Evolutionary conservation across 2,329 filamentous ascomycete species (phyloP), one percentile per base, ranked within the genome.

Genomic region (Periconia digitata): DNA sequence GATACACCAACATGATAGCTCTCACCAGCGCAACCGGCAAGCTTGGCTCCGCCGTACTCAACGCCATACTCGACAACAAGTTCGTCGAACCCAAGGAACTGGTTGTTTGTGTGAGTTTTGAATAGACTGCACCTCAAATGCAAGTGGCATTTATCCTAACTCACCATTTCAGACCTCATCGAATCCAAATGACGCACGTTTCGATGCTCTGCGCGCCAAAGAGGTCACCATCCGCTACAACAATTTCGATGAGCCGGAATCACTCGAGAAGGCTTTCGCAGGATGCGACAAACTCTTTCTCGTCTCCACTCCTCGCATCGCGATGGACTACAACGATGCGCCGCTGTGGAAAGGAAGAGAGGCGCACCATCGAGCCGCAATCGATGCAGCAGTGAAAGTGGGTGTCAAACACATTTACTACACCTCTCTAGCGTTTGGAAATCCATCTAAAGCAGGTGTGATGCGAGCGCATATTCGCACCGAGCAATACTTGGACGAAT

Each of bases 381-480:
- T 78, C 8, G 70, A 74, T 21, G 74, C 74, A 0, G 75, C 75
- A 0, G 45, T 69, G 10, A 56, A 66, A 34, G 72, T 61, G 2
- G 72, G 73, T 12, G 69, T 77, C 0, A 62, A 72, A 50, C 74
- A 77, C 54, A 64, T 78, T 38, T 77, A 76, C 58, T 77, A 77
- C 61, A 74, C 74, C 1, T 73, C 69, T 6, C 65, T 78, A 6
- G 74, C 66, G 0, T 77, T 78, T 44, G 55, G 40, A 7, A 72
- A 69, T 34, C 70, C 70, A 1, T 72, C 69, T 24, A 71, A 73
- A 46, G 70, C 72, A 2, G 58, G 64, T 7, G 75, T 77, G 4
- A 77, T 77, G 76, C 66, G 64, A 4, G 75, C 75, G 2, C 76
- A 78, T 49, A 69, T 73, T n/a, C 61, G 74, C 3, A 77, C 76